Percentiles rank a stretch among this genome's conserved stretches.
Conservation (phyloP, 2,329 filamentous ascomycete species). For the Dryadomyces sulphureus region DNA sequence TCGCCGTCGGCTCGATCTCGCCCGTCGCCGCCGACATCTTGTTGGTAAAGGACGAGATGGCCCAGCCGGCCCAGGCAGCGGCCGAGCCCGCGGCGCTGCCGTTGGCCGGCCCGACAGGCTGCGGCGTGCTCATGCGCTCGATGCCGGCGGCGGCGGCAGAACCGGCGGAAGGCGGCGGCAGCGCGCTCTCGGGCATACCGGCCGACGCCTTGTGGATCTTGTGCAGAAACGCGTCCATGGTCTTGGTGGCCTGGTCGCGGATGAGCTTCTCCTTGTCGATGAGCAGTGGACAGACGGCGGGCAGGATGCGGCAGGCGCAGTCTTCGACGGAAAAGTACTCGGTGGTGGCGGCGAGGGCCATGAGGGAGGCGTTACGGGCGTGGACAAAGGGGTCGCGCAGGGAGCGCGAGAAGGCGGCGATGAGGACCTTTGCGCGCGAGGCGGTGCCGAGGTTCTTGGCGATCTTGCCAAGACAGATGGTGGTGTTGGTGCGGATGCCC, state of each 20-base stretch:
- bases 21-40: slow-evolving; percentile 74
- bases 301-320: slow-evolving; percentile 69
- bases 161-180: slow-evolving; percentile 53
- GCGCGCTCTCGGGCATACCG: slow-evolving; percentile 63
- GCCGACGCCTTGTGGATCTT: slow-evolving; percentile 66
- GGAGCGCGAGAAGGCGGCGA: slow-evolving; percentile 81
- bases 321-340: slow-evolving; percentile 87
- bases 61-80: slow-evolving; percentile 78
- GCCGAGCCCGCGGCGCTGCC: slow-evolving; percentile 24
- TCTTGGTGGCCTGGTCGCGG: slow-evolving; percentile 81
- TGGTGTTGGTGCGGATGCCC: slow-evolving; percentile 94
- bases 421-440: slow-evolving; percentile 76
- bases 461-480: slow-evolving; percentile 93
- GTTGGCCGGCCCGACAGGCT: slow-evolving; percentile 36
- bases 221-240: slow-evolving; percentile 71
- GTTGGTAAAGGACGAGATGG: slow-evolving; percentile 96
- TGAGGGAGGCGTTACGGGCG: slow-evolving; percentile 73
- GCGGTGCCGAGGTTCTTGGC: slow-evolving; percentile 70
- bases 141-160: slow-evolving; percentile 33
- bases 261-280: slow-evolving; percentile 94
- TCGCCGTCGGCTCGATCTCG: slow-evolving; percentile 59
- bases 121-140: slow-evolving; percentile 68
- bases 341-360: slow-evolving; percentile 71
- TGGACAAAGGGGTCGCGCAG: slow-evolving; percentile 90
- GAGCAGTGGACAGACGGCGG: slow-evolving; percentile 67